Conservation (phyloP, 192 early-diverging fungal species). For the Coemansia sp. region DNA sequence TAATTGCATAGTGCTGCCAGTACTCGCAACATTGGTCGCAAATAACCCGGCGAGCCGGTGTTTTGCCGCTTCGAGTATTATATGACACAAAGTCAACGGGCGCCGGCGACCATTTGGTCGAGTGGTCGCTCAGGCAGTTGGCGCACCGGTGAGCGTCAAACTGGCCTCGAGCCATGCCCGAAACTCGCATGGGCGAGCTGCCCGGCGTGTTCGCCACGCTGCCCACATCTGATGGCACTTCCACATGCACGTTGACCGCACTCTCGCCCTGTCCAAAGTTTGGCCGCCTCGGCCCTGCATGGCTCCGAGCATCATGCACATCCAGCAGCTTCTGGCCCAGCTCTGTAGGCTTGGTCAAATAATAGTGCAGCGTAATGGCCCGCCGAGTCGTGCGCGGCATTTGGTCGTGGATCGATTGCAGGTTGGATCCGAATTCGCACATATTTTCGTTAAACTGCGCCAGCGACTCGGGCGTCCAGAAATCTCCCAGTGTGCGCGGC, state of each 20-base stretch:
- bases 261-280: conserved; percentile 45
- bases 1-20: conserved; percentile 45
- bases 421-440: conserved; percentile 64
- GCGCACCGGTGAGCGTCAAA: conserved; percentile 19
- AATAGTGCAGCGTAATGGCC: conserved; percentile 64
- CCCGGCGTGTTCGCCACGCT: conserved; percentile 34
- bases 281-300: conserved; percentile 32
- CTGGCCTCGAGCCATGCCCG: not conserved
- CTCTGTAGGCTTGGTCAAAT: conserved; percentile 61
- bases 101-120: conserved; percentile 33
- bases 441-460: conserved; percentile 63
- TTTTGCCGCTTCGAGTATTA: conserved; percentile 37
- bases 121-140: conserved; percentile 37
- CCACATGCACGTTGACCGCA: conserved; percentile 29
- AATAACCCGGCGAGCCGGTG: conserved; percentile 29
- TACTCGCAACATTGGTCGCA: conserved; percentile 43
- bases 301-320: conserved; percentile 61
- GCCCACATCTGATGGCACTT: conserved; percentile 36
- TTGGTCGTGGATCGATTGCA: conserved; percentile 59
- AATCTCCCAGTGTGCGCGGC: conserved; percentile 54
- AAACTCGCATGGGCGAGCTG: conserved; percentile 18
- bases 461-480: conserved; percentile 59
- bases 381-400: conserved; percentile 48
- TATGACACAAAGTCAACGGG: conserved; percentile 27
- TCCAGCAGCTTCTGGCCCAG: conserved; percentile 61